Percentiles rank a stretch among this genome's conserved stretches.
Conservation (phyloP, 805 yeast genomes). For the Candida verbasci region DNA sequence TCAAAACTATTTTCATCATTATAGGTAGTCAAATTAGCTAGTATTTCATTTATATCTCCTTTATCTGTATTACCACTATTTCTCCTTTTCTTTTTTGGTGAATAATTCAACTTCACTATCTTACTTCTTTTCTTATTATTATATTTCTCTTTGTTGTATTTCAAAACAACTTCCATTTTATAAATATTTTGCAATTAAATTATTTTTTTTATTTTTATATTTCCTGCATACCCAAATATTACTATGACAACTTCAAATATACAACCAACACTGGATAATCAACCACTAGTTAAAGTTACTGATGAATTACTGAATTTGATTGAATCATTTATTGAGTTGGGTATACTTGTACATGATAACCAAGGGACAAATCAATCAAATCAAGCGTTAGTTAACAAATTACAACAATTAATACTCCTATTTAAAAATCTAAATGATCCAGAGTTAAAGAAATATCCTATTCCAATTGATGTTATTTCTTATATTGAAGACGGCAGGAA, state of each 20-base stretch:
- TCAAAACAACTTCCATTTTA: conserved; percentile 6
- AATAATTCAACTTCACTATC: background rate
- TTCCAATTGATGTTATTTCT: conserved; percentile 82
- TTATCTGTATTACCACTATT: too few relatives aligned
- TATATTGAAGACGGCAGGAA: conserved; percentile 96
- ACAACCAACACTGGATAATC: conserved; percentile 22
- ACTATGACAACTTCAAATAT: conserved; percentile 6
- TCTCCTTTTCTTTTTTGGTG: background rate
- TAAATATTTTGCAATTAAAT: background rate
- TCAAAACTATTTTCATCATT: background rate
- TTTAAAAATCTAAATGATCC: conserved; percentile 22
- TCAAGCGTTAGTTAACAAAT: conserved; percentile 35
- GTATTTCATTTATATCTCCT: too few relatives aligned
- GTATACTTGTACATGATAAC: conserved; percentile 89
- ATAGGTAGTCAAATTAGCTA: too few relatives aligned
- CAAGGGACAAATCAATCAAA: conserved; percentile 83
- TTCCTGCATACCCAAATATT: too few relatives aligned
- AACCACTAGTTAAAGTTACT: conserved; percentile 25
- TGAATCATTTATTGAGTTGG: conserved; percentile 83
- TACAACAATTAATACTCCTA: conserved; percentile 40
- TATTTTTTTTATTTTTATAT: conserved; percentile 2
- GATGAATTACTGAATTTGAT: conserved; percentile 29
- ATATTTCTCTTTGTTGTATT: conserved; percentile 7
- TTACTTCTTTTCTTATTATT: background rate
- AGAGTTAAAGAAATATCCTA: conserved; percentile 29